A percentile compares a stretch with the other conserved stretches of the same genome.
Evolutionary conservation across 495 filamentous ascomycete species (phyloP).

Genomic region (Pseudevernia furfuracea): DNA sequence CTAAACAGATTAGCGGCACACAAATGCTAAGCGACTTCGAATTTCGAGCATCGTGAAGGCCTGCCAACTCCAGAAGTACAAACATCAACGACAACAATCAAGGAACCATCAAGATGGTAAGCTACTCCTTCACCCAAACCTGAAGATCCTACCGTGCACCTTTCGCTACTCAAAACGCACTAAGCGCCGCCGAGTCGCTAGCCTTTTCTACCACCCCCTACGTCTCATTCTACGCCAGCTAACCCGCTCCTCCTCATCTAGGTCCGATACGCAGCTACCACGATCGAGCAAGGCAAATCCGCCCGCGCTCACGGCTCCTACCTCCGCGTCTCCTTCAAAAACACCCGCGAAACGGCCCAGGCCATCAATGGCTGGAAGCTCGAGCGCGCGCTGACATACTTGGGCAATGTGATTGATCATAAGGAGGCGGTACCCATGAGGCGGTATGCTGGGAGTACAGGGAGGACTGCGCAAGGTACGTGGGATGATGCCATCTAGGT

Average conservation of each 20-base stretch:
- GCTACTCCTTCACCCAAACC: slow-evolving; percentile 19
- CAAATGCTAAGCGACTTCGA: slow-evolving; percentile 23
- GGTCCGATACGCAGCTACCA: slow-evolving; percentile 96
- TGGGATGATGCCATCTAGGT: slow-evolving; percentile 23
- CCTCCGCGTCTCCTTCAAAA: slow-evolving; percentile 98
- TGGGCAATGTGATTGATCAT: slow-evolving; percentile 93
- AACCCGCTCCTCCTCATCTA: slow-evolving; percentile 32
- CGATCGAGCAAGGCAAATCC: slow-evolving; percentile 83
- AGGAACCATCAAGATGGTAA: slow-evolving; percentile 46
- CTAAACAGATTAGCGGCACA: slow-evolving; percentile 19
- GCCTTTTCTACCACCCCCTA: neutral
- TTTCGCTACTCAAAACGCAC: neutral
- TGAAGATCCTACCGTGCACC: neutral
- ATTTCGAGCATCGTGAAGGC: slow-evolving; percentile 15
- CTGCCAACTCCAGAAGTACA: slow-evolving; percentile 2
- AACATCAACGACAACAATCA: slow-evolving; percentile 9
- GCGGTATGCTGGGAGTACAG: slow-evolving; percentile 87
- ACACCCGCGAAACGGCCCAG: slow-evolving; percentile 98
- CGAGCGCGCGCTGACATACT: slow-evolving; percentile 83
- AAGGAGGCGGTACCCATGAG: slow-evolving; percentile 96
- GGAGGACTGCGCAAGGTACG: slow-evolving; percentile 93
- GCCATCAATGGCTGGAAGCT: slow-evolving; percentile 99
- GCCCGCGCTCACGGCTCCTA: slow-evolving; percentile 96
- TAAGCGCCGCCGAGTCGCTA: neutral
- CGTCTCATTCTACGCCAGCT: neutral